Evolutionary conservation across 495 filamentous ascomycete species (phyloP), one percentile per base, ranked within the genome.

Genomic region (Penicillium robsamsonii): DNA sequence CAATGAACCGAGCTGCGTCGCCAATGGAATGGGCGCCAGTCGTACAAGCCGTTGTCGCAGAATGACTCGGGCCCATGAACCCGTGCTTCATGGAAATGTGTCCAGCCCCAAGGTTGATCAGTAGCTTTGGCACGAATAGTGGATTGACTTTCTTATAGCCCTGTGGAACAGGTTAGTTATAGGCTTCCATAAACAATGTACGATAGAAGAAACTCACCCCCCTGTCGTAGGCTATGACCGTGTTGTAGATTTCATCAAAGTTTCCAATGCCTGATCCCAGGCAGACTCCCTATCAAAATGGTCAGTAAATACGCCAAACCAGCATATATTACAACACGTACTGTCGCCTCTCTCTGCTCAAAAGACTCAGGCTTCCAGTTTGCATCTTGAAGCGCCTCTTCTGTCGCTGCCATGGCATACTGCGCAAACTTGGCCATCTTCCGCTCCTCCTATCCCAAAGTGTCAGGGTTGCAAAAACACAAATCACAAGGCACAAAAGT

Each of bases 221-320:
- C 75, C 83, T 80, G 38, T 88, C 80, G 72, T 87, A 95, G 2
- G 82, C 82, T 42, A 96, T 67, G 41, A 88, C 90, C 1, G 91
- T 93, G 56, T 86, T 73, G 70, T 93, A 96, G 9, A 94, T 81
- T 60, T 96, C 91, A 22, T 95, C 88, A 37, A 98, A 81, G 66
- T 90, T 96, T 7, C 94, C 94, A 64, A 98, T 97, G 3, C 94
- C 94, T 44, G 91, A 96, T n/a, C 94, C 94, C 17, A 98, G 74
- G 64, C 92, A 96, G 6, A 97, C 86, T 2, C 94, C 94, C 75
- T 88, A 47, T 33, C 17, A 20, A 4, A 2, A 41, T 47, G 18
- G 25, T 68, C 8, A 68, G 52, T 33, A 46, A 1, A 7, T 4
- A 12, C 10, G 31, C 40, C 43, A 55, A 18, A 11, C 13, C 22